Evolutionary conservation across 768 basidiomycete species (phyloP).

Genomic region (Leccinum ochraceum): DNA sequence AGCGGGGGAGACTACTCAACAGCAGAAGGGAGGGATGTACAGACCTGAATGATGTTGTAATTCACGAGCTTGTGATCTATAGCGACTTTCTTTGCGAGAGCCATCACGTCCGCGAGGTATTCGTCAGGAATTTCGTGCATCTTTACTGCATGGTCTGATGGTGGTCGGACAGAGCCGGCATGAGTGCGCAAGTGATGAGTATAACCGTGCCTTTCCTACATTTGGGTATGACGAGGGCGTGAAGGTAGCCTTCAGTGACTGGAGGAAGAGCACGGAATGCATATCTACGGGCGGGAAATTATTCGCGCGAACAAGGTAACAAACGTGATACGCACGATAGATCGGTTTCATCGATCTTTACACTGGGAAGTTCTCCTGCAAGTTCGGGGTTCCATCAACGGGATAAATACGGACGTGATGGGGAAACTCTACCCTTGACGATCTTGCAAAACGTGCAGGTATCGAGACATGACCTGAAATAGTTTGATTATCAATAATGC

Average conservation of each 20-base stretch:
- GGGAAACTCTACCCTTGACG: conserved; percentile 60
- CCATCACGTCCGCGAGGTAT: conserved; percentile 72
- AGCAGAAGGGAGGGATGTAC: not conserved
- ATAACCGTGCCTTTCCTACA: conserved; percentile 42
- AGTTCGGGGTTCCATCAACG: not conserved
- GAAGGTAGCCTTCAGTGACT: conserved; percentile 64
- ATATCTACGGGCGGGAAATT: conserved; percentile 43
- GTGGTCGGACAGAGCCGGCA: not conserved
- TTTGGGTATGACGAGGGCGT: conserved; percentile 91
- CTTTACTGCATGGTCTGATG: conserved; percentile 80
- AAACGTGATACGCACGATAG: conserved; percentile 51
- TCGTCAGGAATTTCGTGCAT: conserved; percentile 87
- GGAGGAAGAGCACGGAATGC: conserved; percentile 94
- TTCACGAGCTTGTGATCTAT: conserved; percentile 64
- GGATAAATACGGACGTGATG: not conserved
- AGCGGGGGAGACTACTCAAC: not conserved
- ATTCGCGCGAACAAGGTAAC: no score
- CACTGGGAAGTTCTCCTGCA: conserved; percentile 83
- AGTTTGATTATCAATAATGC: not conserved
- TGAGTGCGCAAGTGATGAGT: not conserved
- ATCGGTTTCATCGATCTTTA: conserved; percentile 77
- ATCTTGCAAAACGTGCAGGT: conserved; percentile 93
- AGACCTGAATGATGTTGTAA: conserved; percentile 82
- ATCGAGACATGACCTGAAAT: conserved; percentile 45
- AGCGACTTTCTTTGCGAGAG: conserved; percentile 84